These are phyloP conservation scores for Wickerhamomyces ciferrii DNA, from an alignment of 805 yeast genomes.

Conservation along the genomic window DNA sequence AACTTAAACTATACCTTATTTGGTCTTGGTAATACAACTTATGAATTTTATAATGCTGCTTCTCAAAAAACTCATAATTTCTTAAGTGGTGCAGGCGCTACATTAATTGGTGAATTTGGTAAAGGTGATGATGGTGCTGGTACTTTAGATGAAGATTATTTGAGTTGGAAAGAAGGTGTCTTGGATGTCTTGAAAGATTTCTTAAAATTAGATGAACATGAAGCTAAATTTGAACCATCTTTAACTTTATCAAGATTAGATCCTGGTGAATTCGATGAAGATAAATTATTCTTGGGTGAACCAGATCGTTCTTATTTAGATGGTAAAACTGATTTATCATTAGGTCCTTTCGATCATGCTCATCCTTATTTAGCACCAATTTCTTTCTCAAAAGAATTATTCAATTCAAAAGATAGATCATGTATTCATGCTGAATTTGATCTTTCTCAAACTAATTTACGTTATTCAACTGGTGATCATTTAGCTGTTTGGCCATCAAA, in stretches of 20 bases:
- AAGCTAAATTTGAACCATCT: constrained; percentile 72
- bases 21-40: constrained; percentile 93
- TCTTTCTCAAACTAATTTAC: constrained; percentile 63
- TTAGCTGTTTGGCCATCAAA: constrained; percentile 94
- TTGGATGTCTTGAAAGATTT: constrained; percentile 60
- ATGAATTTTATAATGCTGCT: constrained; percentile 85
- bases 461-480: constrained; percentile 94
- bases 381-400: constrained; percentile 58
- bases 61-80: constrained; percentile 55
- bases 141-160: constrained; percentile 89
- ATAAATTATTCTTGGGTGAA: constrained; percentile 72
- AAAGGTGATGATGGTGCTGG: constrained; percentile 95
- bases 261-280: constrained; percentile 28
- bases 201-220: constrained; percentile 73
- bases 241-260: constrained; percentile 37
- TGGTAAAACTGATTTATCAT: constrained; percentile 27
- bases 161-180: constrained; percentile 84
- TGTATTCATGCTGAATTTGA: constrained; percentile 93
- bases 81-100: constrained; percentile 62
- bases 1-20: constrained; percentile 69
- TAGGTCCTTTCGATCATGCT: constrained; percentile 74
- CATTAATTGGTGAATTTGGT: constrained; percentile 70
- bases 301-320: constrained; percentile 42
- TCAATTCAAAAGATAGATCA: constrained; percentile 57
- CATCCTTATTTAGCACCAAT: constrained; percentile 83